Conservation (phyloP, 2,329 filamentous ascomycete genomes). For the Phoma sp. region DNA sequence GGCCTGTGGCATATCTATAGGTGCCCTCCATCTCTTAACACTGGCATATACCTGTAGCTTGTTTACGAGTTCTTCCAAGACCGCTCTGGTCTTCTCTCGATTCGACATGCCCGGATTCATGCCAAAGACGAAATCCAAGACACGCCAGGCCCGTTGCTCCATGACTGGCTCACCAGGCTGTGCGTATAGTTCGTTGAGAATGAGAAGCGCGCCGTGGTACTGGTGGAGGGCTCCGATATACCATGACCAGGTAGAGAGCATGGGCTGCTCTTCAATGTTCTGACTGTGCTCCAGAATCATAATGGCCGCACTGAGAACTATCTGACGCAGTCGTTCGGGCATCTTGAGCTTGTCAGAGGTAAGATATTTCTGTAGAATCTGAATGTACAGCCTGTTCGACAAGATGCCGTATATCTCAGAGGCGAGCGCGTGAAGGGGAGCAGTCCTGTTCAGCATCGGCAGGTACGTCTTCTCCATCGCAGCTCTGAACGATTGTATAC, state of each 20-base stretch:
- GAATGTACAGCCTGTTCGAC: conserved; percentile 67
- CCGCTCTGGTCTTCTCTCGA: conserved; percentile 63
- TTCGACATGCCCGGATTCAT: conserved; percentile 59
- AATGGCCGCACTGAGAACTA: conserved; percentile 68
- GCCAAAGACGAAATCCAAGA: conserved; percentile 74
- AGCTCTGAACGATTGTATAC: conserved; percentile 71
- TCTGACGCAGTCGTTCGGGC: conserved; percentile 67
- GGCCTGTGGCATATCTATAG: conserved; percentile 51
- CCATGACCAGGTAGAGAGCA: conserved; percentile 69
- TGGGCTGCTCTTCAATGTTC: conserved; percentile 59
- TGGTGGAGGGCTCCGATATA: conserved; percentile 74
- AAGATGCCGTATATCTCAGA: conserved; percentile 70
- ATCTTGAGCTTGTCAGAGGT: conserved; percentile 55
- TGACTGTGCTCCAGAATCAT: conserved; percentile 62
- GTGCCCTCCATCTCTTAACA: conserved; percentile 64
- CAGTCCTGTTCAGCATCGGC: conserved; percentile 64
- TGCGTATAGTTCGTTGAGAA: conserved; percentile 71
- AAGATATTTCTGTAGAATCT: conserved; percentile 73
- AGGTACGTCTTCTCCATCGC: conserved; percentile 71
- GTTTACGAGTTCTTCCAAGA: conserved; percentile 67
- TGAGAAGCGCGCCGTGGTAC: conserved; percentile 72
- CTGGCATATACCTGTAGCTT: conserved; percentile 66
- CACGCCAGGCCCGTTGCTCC: conserved; percentile 71
- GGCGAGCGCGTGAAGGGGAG: conserved; percentile 68
- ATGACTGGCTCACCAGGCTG: conserved; percentile 62